phyloP scores from a whole-genome alignment of 768 basidiomycete species.

The Clitopilus passeckerianus region DNA sequence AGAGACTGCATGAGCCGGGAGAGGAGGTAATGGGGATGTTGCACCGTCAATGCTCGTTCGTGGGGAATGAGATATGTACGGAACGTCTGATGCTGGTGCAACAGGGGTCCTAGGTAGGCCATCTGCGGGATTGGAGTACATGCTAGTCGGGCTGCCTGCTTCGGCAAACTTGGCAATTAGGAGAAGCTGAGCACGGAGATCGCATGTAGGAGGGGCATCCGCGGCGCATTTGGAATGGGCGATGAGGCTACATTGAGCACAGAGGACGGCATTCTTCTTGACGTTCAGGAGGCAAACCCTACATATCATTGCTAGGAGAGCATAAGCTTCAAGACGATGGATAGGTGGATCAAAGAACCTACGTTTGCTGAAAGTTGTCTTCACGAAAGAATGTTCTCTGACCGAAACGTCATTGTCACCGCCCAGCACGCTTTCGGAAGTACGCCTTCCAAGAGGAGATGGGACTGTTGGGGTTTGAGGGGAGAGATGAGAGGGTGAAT shows the following conservation, averaged over 20 bases:
- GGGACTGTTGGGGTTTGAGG: slow-evolving; percentile 12
- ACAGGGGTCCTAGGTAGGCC: slow-evolving; percentile 34
- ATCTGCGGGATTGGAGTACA: slow-evolving; percentile 46
- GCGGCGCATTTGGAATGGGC: slow-evolving; percentile 74
- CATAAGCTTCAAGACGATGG: slow-evolving; percentile 7
- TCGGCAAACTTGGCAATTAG: slow-evolving; percentile 76
- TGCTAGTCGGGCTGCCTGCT: slow-evolving; percentile 49
- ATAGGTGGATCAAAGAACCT: slow-evolving; percentile 20
- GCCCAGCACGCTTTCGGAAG: slow-evolving; percentile 31
- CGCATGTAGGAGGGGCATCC: slow-evolving; percentile 76
- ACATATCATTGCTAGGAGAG: slow-evolving; percentile 70
- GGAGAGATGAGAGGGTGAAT: slow-evolving; percentile 30
- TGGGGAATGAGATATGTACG: slow-evolving; percentile 42
- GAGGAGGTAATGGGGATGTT: slow-evolving; percentile 22
- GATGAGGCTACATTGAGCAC: slow-evolving; percentile 86
- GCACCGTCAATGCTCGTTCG: slow-evolving; percentile 42
- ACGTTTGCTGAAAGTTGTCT: slow-evolving; percentile 93
- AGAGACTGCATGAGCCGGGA: slow-evolving; percentile 24
- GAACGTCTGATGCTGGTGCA: slow-evolving; percentile 44
- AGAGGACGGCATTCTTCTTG: slow-evolving; percentile 85
- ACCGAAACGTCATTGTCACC: slow-evolving; percentile 52
- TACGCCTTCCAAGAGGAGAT: slow-evolving; percentile 23
- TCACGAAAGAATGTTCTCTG: slow-evolving; percentile 80
- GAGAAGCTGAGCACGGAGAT: slow-evolving; percentile 76
- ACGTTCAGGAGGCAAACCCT: slow-evolving; percentile 75